These are phyloP conservation scores for Chlamydomonas eustigma DNA, from an alignment of 139 green algal genomes.

Conservation along the genomic window DNA sequence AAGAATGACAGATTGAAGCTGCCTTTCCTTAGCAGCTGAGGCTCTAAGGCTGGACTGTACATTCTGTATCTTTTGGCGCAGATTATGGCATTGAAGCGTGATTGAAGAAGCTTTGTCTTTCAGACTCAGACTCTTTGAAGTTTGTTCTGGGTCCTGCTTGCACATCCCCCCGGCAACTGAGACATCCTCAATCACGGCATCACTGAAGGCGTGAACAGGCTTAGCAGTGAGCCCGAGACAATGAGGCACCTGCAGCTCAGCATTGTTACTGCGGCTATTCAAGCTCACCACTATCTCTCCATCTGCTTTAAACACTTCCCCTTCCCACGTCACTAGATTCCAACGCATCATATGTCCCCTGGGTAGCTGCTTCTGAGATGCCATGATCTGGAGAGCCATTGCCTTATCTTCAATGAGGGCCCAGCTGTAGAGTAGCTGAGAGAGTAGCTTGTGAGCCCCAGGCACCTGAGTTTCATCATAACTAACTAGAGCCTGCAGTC, in stretches of 20 bases:
- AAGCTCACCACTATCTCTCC: conserved; percentile 53
- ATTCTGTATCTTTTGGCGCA: neutral
- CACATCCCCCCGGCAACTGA: too few relatives aligned
- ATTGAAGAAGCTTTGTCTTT: neutral
- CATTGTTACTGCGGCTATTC: neutral
- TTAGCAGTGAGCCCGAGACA: neutral
- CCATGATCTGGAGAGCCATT: conserved; percentile 15
- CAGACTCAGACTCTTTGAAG: neutral
- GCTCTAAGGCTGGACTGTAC: neutral
- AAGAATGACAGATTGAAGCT: neutral
- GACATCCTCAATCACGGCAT: too few relatives aligned
- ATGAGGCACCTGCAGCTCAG: neutral
- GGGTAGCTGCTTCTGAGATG: neutral
- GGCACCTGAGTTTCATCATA: neutral
- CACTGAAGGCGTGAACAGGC: too few relatives aligned
- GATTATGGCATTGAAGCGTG: neutral
- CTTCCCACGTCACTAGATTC: conserved; percentile 24
- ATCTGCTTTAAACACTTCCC: conserved; percentile 66
- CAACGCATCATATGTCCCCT: neutral
- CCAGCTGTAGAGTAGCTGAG: conserved; percentile 47
- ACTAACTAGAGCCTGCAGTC: neutral
- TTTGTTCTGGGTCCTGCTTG: neutral
- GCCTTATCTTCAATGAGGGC: conserved; percentile 32
- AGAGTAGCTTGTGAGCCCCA: conserved; percentile 6
- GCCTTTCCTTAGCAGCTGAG: neutral